Conservation (phyloP, 2,329 filamentous ascomycete genomes). For the Cladosporium sp. region DNA sequence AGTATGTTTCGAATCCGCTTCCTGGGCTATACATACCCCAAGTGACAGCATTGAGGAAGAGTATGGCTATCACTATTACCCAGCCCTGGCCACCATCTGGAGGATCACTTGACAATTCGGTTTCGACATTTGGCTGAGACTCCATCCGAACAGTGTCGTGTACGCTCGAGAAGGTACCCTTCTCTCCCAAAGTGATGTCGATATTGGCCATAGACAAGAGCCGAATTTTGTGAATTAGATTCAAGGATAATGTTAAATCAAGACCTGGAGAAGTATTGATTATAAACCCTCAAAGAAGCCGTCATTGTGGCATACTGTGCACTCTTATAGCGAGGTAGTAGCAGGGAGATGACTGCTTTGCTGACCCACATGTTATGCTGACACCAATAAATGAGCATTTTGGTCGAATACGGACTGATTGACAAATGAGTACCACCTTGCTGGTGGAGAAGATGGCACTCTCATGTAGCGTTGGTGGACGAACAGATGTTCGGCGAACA, state of each 20-base stretch:
- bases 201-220: neutral
- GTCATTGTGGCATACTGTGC: too few relatives aligned
- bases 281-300: too few relatives aligned
- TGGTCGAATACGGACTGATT: neutral
- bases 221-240: too few relatives aligned
- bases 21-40: too few relatives aligned
- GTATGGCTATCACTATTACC: constrained; percentile 28
- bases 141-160: neutral
- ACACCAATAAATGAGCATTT: neutral
- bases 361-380: neutral
- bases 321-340: neutral
- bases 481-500: constrained; percentile 2
- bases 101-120: neutral
- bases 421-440: constrained; percentile 1
- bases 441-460: neutral
- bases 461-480: neutral
- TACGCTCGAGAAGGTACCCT: neutral
- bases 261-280: too few relatives aligned
- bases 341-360: neutral
- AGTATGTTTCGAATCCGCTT: too few relatives aligned
- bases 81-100: constrained; percentile 38
- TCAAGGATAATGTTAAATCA: neutral
- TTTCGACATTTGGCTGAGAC: neutral
- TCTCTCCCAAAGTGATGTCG: neutral
- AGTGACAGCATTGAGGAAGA: constrained; percentile 30